phyloP scores from a whole-genome alignment of 805 yeast genomes.

The Teunomyces cretensis region DNA sequence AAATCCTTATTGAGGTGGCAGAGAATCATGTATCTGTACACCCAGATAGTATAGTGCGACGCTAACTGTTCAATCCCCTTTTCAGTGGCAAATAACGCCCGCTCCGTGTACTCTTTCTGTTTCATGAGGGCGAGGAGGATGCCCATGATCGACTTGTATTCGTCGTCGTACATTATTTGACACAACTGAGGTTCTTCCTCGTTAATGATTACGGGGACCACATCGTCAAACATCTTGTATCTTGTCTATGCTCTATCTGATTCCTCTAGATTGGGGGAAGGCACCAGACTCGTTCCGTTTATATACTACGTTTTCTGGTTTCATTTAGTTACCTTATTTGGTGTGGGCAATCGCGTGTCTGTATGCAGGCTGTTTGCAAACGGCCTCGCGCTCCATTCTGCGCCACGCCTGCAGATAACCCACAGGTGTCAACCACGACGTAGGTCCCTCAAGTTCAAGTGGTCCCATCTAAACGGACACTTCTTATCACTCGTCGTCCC shows the following conservation, averaged over 20 bases:
- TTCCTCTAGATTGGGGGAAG: neutral
- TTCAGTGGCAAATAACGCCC: slow-evolving; percentile 70
- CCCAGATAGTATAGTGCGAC: slow-evolving; percentile 93
- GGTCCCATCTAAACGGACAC: no score
- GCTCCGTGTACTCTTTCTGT: slow-evolving; percentile 58
- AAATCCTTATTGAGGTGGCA: slow-evolving; percentile 36
- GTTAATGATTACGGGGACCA: slow-evolving; percentile 41
- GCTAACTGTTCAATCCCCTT: slow-evolving; percentile 67
- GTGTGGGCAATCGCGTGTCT: neutral
- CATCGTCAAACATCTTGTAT: slow-evolving; percentile 37
- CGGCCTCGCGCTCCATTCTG: no score
- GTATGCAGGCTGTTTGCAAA: no score
- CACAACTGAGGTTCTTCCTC: slow-evolving; percentile 53
- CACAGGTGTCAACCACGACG: no score
- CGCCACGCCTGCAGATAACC: no score
- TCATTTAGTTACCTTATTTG: neutral
- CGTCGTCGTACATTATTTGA: slow-evolving; percentile 69
- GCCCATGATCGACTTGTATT: slow-evolving; percentile 64
- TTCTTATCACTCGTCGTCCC: no score
- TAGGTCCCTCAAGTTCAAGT: no score
- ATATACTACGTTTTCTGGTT: neutral
- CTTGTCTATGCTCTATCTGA: neutral
- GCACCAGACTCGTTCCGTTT: neutral
- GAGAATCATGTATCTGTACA: slow-evolving; percentile 58
- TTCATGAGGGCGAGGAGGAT: slow-evolving; percentile 59